Evolutionary conservation across 108 stramenopile genomes (phyloP), one percentile per base, ranked within the genome.

Genomic region (Ochromonas danica): DNA sequence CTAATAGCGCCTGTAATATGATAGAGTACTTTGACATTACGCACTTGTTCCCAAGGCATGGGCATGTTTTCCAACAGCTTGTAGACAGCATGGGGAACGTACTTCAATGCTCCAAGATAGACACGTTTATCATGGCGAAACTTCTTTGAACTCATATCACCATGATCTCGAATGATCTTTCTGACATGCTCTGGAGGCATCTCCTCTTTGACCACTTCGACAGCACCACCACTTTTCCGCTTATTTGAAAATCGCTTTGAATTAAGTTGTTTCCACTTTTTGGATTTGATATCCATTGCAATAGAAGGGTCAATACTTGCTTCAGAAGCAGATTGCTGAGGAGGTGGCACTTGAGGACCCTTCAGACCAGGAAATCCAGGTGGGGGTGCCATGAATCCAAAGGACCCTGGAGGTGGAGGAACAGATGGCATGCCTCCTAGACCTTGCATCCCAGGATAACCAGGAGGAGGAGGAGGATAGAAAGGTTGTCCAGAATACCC

Each of bases 41-140:
- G 71, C n/a, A 87, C 88, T 6, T 83, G 85, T 80, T 98, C 97
- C 97, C 97, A 98, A 1, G 97, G 97, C 89, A 89, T 89, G 45
- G 88, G 88, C 88, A 98, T 97, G 81, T 98, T 99, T 84, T 99
- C 98, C 78, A 99, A 80, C 31, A 99, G 85, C 87, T 99, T 99
- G 86, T 94, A 97, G 39, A 99, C 89, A 0, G 97, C 94, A 83
- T 99, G 98, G 0, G 98, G 98, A 14, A 96, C 93, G 81, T 97
- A 99, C 82, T 99, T 99, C 45, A 99, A 88, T n/a, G 98, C 98
- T 28, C 98, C 98, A 1, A 99, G 84, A 80, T 98, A 99, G 25
- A 99, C 86, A 3, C 98, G 89, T 85, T 97, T 97, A 81, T 99
- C 97, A 61, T 93, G 87, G 31, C 93, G 89, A 78, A 94, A 99